These are phyloP conservation scores for Myrica gale DNA, from an alignment of 306 rosid genomes.

Conservation along the genomic window DNA sequence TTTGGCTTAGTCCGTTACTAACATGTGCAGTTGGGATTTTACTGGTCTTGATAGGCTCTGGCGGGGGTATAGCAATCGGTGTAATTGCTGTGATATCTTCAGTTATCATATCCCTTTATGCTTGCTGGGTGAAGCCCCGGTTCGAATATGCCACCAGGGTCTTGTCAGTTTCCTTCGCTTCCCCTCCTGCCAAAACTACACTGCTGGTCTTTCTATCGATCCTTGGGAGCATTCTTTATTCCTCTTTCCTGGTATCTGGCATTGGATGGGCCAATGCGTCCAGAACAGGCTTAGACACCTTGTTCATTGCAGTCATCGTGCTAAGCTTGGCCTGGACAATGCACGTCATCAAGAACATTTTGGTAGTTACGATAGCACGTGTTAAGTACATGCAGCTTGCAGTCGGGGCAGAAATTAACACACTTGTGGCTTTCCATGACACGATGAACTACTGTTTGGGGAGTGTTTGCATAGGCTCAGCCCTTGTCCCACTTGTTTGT, in stretches of 20 bases:
- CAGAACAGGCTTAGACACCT: constrained; percentile 21
- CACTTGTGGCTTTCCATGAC: constrained; percentile 38
- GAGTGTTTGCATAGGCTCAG: constrained; percentile 60
- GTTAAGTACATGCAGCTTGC: constrained; percentile 49
- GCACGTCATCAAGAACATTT: constrained; percentile 63
- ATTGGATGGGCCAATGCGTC: constrained; percentile 60
- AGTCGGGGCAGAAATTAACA: constrained; percentile 29
- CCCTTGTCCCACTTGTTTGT: constrained; percentile 43
- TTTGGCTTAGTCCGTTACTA: constrained; percentile 59
- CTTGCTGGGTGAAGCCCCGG: constrained; percentile 63
- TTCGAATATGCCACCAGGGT: constrained; percentile 42
- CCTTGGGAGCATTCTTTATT: constrained; percentile 37
- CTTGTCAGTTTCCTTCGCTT: constrained; percentile 43
- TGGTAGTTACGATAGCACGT: constrained; percentile 56
- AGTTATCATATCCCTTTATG: constrained; percentile 50
- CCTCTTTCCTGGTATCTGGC: constrained; percentile 52
- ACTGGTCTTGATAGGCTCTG: constrained; percentile 43
- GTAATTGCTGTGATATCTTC: constrained; percentile 43
- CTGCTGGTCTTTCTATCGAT: constrained; percentile 29
- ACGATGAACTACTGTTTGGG: constrained; percentile 51
- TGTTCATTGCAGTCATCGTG: constrained; percentile 49
- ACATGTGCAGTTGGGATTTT: constrained; percentile 47
- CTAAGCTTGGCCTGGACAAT: constrained; percentile 72
- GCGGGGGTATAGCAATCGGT: constrained; percentile 43
- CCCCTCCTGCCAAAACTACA: constrained; percentile 42